Evolutionary conservation across 768 basidiomycete species (phyloP), one percentile per base, ranked within the genome.

Genomic region (Calocybe gangraenosa): DNA sequence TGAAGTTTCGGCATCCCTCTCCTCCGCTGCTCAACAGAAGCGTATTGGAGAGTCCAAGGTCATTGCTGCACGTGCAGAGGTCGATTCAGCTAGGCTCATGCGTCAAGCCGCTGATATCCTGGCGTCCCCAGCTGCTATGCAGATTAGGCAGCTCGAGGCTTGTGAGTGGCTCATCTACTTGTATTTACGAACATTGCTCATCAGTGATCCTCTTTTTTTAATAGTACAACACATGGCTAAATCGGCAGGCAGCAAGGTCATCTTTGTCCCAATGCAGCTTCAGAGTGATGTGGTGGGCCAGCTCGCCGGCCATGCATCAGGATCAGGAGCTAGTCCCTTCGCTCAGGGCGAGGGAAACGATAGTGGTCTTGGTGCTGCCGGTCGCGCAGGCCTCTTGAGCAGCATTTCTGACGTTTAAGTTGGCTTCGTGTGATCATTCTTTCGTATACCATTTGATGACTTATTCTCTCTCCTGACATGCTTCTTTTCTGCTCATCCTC

Each of bases 21-120:
- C 92, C 10, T 89, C 87, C 52, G 95, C 95, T 30, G 95, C 95
- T 15, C 94, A 96, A 60, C 92, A 95, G 68, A 96, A 96, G 78
- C 81, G 95, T 49, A 83, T 97, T 48, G 95, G 93, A 66, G 95
- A 98, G 70, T 84, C 83, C 59, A 97, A 97, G 68, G 90, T 95
- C 62, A 95, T 96, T 57, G 91, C 92, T 42, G 93, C 92, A 1
- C 82, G 92, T 47, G 95, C 94, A 11, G 94, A 96, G 69, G 94
- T 97, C 53, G 94, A 96, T 63, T 75, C 92, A 28, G 92, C 93
- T 20, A 80, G 91, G 57, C 79, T 97, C 62, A 97, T 97, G 94
- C 79, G 94, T 49, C 92, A 95, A 64, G 94, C 94, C 10, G 93
- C 93, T 42, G 93, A 96, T 65, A 96, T 95, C 57, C 71, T 92